Conservation (phyloP, 208 protist species). For the Acanthamoeba rhysodes region DNA sequence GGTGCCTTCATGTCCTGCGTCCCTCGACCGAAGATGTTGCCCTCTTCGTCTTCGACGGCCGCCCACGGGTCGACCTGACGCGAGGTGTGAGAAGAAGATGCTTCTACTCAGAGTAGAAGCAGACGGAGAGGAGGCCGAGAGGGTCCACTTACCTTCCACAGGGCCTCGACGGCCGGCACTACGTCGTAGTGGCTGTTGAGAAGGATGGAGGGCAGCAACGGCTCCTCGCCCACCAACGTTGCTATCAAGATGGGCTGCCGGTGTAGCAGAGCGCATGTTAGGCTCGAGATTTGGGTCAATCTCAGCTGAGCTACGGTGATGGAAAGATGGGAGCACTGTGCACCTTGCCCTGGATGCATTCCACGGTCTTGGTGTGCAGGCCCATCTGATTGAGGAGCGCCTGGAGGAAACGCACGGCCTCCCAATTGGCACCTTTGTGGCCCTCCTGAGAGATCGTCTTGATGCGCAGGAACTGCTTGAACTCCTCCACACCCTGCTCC, state of each 20-base stretch:
- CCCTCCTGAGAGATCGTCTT: conserved; percentile 39
- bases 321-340: background rate
- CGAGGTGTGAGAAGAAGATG: conserved; percentile 58
- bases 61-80: conserved; percentile 71
- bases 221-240: conserved; percentile 78
- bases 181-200: conserved; percentile 93
- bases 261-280: background rate
- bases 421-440: conserved; percentile 57
- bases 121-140: background rate
- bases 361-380: conserved; percentile 13
- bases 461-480: conserved; percentile 71
- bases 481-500: conserved; percentile 28
- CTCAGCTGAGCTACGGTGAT: background rate
- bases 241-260: conserved; percentile 51
- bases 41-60: conserved; percentile 80
- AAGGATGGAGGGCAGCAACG: conserved; percentile 84
- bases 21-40: conserved; percentile 89
- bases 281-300: no score
- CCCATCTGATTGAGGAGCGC: background rate
- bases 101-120: background rate
- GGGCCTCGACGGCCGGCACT: conserved; percentile 85
- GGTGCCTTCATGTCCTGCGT: conserved; percentile 91
- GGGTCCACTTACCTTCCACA: conserved; percentile 77
- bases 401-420: conserved; percentile 39
- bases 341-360: conserved; percentile 40